Evolutionary conservation across 257 asterid species (phyloP).

Genomic region (Gentiana straminea): DNA sequence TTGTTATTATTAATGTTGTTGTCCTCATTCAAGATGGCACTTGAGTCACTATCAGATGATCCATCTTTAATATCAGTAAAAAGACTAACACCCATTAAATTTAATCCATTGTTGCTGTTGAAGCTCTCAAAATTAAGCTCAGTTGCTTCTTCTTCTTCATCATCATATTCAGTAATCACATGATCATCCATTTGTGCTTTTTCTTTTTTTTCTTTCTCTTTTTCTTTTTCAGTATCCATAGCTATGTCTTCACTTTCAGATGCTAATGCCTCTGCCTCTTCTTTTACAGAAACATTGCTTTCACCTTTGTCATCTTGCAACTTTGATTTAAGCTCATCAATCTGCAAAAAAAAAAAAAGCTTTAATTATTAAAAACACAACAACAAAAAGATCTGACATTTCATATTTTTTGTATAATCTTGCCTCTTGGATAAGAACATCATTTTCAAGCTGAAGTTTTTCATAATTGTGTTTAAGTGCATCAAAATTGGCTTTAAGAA

Average conservation of each 20-base stretch:
- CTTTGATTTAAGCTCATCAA: conserved; percentile 52
- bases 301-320: conserved; percentile 26
- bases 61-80: conserved; percentile 58
- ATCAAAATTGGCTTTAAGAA: conserved; percentile 63
- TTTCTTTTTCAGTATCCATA: conserved; percentile 7
- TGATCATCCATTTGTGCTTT: conserved; percentile 8
- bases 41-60: conserved; percentile 68
- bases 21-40: conserved; percentile 73
- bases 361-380: no score
- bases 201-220: conserved; percentile 4
- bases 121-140: conserved; percentile 32
- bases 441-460: conserved; percentile 46
- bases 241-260: conserved; percentile 36
- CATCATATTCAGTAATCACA: conserved; percentile 15
- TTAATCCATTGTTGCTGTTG: conserved; percentile 11
- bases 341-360: conserved; percentile 17
- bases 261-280: conserved; percentile 24
- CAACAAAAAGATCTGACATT: no score
- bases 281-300: conserved; percentile 35
- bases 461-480: conserved; percentile 48
- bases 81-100: conserved; percentile 15
- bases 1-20: conserved; percentile 21
- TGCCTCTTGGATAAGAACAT: conserved; percentile 57
- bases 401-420: no score
- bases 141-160: conserved; percentile 15